A percentile compares a stretch with the other conserved stretches of the same genome.
These are phyloP conservation scores for Rhynchospora tenuis DNA, from an alignment of 176 grass and related monocot species.

Conservation along the genomic window DNA sequence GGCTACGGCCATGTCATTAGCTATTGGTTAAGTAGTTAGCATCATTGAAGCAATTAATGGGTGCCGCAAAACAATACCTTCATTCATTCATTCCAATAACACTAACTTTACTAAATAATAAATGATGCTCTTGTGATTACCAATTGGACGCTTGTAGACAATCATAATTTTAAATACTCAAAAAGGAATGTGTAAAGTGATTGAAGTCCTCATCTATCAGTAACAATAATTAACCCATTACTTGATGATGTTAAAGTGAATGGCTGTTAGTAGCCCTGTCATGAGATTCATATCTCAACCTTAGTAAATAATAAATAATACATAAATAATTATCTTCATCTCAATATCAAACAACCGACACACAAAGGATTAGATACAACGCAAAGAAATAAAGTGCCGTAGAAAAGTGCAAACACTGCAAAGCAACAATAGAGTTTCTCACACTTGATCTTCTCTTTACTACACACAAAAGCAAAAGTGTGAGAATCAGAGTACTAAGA, in stretches of 20 bases:
- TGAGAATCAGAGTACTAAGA: not conserved
- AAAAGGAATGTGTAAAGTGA: not conserved
- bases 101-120: not conserved
- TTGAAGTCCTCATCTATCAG: not conserved
- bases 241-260: not conserved
- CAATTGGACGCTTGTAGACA: not conserved
- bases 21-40: not conserved
- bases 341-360: slow-evolving; percentile 1
- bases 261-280: not conserved
- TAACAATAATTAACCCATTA: not conserved
- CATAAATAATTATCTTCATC: not conserved
- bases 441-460: not conserved
- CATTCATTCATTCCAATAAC: too few species aligned
- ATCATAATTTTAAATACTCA: not conserved
- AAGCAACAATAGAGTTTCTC: not conserved
- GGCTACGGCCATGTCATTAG: not conserved
- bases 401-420: not conserved
- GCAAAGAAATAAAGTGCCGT: not conserved
- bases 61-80: not conserved
- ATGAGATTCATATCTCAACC: not conserved
- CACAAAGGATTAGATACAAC: not conserved
- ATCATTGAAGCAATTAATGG: not conserved
- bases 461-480: slow-evolving; percentile 5
- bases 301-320: not conserved
- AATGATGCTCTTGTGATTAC: not conserved